Conservation (phyloP, 2,329 filamentous ascomycete species). For the Penicillium brevicompactum region DNA sequence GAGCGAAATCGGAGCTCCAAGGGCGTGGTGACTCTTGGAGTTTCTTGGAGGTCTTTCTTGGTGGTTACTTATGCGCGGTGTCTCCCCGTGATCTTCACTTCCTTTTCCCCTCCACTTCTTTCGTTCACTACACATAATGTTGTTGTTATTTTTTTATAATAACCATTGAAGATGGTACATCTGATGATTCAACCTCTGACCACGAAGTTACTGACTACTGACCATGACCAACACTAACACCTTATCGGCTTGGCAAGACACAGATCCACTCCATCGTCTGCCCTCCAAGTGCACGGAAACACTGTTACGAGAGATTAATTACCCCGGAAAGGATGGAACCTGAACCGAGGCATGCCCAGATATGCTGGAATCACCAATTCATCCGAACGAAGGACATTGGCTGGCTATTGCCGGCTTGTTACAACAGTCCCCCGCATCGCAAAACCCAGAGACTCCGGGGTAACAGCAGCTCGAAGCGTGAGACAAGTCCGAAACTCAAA, state of each 20-base stretch:
- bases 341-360: not conserved
- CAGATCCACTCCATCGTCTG: constrained; percentile 20
- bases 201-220: not conserved
- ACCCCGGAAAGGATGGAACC: constrained; percentile 18
- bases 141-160: not conserved
- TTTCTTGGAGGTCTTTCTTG: constrained; percentile 1
- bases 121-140: not conserved
- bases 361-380: not conserved
- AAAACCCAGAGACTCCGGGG: constrained; percentile 12
- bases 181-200: not conserved
- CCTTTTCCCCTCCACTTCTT: not conserved
- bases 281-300: constrained; percentile 1
- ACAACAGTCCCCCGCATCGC: not conserved
- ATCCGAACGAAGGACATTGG: constrained; percentile 1
- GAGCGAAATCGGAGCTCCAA: constrained; percentile 9
- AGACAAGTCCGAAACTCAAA: constrained; percentile 13
- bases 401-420: constrained; percentile 11
- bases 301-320: constrained; percentile 29
- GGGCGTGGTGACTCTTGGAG: constrained; percentile 7
- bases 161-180: not conserved
- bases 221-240: constrained; percentile 9
- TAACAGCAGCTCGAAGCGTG: constrained; percentile 2
- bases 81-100: not conserved
- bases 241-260: constrained; percentile 20
- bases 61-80: not conserved